Evolutionary conservation across 2,329 filamentous ascomycete genomes (phyloP), one percentile per base, ranked within the genome.

Genomic region (Fusarium bulbicola): DNA sequence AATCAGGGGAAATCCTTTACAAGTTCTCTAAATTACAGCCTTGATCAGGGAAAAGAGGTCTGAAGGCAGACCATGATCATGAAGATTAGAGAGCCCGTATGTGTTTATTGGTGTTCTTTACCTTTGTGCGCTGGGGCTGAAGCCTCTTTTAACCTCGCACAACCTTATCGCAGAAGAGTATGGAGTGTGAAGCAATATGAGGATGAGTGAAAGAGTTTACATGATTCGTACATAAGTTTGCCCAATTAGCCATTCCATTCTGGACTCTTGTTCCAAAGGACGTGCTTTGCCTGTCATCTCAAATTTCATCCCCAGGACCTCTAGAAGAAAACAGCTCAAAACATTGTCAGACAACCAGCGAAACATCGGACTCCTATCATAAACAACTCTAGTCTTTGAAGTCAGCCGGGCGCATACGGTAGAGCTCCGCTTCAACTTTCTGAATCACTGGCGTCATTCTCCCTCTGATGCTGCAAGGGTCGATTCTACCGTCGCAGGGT

Each of bases 321-420:
- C 28, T 32, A 7, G 7, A 30, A 16, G 13, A 28, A 30, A 6
- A 5, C 28, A 30, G 7, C 14, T 30, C 26, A 7, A 16, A 6
- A 30, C 0, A 21, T 3, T 21, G 20, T 16, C 26, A 21, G 26
- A 20, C 0, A 30, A 6, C 26, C 20, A 15, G 13, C 13, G 0
- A 28, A 46, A 7, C 8, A 28, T 28, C 24, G 3, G 0, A 28
- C 6, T 3, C 43, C 3, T 0, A 1, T 0, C 24, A 2, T 20
- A 9, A 26, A 20, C 7, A 26, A 6, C 24, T 45, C 0, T 26
- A 45, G 16, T 26, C 42, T 14, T 26, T 45, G 16, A 45, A 45
- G 24, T 45, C 24, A 0, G 12, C 42, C 42, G 16, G 42, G 16
- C 1, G 15, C 42, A 43, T 43, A 13, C 11, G n/a, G 16, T 1